These are phyloP conservation scores for Colletotrichum orchidophilum DNA, from an alignment of 2,329 filamentous ascomycete genomes.

Conservation along the genomic window DNA sequence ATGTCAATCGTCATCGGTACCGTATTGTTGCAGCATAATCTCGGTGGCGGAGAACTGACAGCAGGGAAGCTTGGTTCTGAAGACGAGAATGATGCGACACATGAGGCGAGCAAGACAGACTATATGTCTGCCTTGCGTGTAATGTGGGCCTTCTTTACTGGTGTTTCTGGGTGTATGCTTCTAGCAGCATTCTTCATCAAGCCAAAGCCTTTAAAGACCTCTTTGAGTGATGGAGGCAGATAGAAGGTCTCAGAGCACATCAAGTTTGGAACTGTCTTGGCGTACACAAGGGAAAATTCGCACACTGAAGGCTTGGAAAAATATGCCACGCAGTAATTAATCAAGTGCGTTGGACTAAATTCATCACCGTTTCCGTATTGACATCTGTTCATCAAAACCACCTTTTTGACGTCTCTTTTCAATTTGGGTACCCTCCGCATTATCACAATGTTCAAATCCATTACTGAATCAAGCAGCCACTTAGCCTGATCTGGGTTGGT, in stretches of 20 bases:
- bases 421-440: too few relatives aligned
- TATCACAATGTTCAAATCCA: too few relatives aligned
- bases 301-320: too few relatives aligned
- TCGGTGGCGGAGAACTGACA: conserved; percentile 1
- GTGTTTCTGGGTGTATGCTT: not conserved
- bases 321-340: too few relatives aligned
- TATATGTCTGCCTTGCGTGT: conserved; percentile 11
- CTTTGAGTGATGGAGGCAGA: not conserved
- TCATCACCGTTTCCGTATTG: too few relatives aligned
- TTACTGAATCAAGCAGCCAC: too few relatives aligned
- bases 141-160: conserved; percentile 25
- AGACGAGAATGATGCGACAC: not conserved
- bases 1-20: conserved; percentile 67
- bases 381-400: too few relatives aligned
- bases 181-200: conserved; percentile 18
- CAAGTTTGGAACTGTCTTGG: too few relatives aligned
- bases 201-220: not conserved
- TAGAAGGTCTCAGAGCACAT: not conserved
- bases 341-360: too few relatives aligned
- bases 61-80: not conserved
- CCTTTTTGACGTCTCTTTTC: too few relatives aligned
- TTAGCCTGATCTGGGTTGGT: too few relatives aligned
- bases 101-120: not conserved
- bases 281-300: too few relatives aligned
- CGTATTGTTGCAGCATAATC: conserved; percentile 43